Evolutionary conservation across 164 flowering plant species (phyloP), one percentile per base, ranked within the genome.

Genomic region (Chimonanthus salicifolius): DNA sequence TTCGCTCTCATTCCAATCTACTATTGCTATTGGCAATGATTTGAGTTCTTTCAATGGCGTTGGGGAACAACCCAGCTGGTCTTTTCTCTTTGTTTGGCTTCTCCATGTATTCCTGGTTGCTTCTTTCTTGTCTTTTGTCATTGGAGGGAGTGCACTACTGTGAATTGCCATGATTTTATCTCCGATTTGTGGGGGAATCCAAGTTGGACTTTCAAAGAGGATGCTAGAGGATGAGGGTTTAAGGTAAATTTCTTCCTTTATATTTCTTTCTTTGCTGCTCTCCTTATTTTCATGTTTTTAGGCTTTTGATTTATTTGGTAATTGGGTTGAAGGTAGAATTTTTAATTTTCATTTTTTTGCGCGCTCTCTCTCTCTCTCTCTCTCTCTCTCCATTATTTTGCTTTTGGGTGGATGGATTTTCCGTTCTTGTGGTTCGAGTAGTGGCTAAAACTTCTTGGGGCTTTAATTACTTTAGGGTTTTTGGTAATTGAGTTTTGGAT

Each of bases 221-320:
- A 72, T 64, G 71, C 62, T 15, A 3, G 64, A 85, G 75, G 88
- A 85, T 85, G 89, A 85, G 87, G 88, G 87, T 82, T 79, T 90
- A 83, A 92, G 92, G 97, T 89, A 86, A 82, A 71, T 74, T 78
- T 63, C 48, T 4, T 21, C 58, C 67, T 70, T 77, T 11, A n/a
- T 67, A 7, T n/a, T 49, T 58, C 0, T 4, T 58, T 58, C 16
- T 58, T 58, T 51, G 62, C 62, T 58, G 5, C 11, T 44, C 11
- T 63, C 10, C 45, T 20, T 44, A 63, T 63, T 63, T 7, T 10
- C 9, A 9, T 63, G 4, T 21, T 33, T 33, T 18, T 21, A 18
- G 11, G 33, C 45, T 33, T 54, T 49, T 54, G 11, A n/a, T 11
- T 54, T 13, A 54, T 54, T 54, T 9, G 60, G 60, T 54, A 5